A percentile compares a stretch with the other conserved stretches of the same genome.
Conservation (phyloP, 1,284 basidiomycete genomes). For the Gymnopus androsaceus region DNA sequence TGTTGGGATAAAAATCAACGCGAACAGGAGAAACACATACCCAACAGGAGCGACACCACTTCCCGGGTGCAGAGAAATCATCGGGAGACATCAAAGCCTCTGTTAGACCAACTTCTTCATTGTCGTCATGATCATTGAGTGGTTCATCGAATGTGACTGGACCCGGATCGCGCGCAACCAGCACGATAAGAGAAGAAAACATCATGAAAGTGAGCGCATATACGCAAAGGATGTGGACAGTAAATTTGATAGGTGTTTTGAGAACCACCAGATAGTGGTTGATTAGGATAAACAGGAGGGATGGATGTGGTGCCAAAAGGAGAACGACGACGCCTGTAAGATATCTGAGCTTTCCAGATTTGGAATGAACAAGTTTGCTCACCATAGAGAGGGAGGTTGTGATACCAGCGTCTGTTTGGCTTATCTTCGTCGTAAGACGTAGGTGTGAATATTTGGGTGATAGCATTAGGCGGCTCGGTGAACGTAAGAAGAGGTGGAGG, state of each 20-base stretch:
- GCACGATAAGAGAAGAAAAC: slow-evolving; percentile 70
- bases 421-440: slow-evolving; percentile 4
- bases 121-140: slow-evolving; percentile 30
- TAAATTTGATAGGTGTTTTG: slow-evolving; percentile 46
- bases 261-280: slow-evolving; percentile 63
- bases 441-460: slow-evolving; percentile 5
- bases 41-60: slow-evolving; percentile 78
- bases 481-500: slow-evolving; percentile 13
- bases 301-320: slow-evolving; percentile 72
- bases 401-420: slow-evolving; percentile 13
- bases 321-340: slow-evolving; percentile 56
- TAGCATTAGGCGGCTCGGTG: neutral
- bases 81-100: slow-evolving; percentile 60
- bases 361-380: neutral
- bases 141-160: slow-evolving; percentile 44
- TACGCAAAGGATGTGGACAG: slow-evolving; percentile 53
- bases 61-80: slow-evolving; percentile 53
- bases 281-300: slow-evolving; percentile 64
- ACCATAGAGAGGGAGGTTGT: slow-evolving; percentile 14
- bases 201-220: slow-evolving; percentile 68
- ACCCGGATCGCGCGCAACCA: slow-evolving; percentile 73
- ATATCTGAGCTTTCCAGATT: neutral
- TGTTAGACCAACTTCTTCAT: slow-evolving; percentile 53
- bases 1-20: neutral
- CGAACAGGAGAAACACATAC: slow-evolving; percentile 27